Conservation (phyloP, 768 basidiomycete genomes). For the Russula foetens region DNA sequence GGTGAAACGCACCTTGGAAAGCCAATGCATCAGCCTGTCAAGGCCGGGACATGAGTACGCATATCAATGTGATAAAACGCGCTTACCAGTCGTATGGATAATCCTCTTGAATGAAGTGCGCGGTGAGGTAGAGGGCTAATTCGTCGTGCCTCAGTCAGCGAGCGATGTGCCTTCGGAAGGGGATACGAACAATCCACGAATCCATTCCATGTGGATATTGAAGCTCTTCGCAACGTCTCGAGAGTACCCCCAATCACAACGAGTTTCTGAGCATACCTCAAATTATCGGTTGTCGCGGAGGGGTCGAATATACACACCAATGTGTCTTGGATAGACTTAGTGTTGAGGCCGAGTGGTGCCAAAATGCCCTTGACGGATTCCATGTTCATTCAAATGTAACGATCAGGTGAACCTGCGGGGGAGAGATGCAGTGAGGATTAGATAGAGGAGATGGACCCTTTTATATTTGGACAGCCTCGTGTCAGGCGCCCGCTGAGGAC, state of each 20-base stretch:
- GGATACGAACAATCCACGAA: conserved; percentile 72
- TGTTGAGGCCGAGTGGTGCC: conserved; percentile 57
- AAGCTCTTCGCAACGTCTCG: conserved; percentile 76
- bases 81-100: conserved; percentile 77
- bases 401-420: conserved; percentile 9
- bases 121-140: conserved; percentile 79
- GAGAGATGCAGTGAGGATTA: neutral
- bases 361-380: conserved; percentile 62
- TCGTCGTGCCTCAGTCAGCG: conserved; percentile 21
- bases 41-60: conserved; percentile 1
- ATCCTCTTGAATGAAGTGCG: conserved; percentile 82
- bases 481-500: neutral
- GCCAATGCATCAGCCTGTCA: conserved; percentile 80
- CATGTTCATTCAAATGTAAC: conserved; percentile 35
- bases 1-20: conserved; percentile 52
- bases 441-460: neutral
- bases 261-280: conserved; percentile 51
- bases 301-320: conserved; percentile 39
- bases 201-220: conserved; percentile 80
- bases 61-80: neutral
- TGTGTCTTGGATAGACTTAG: conserved; percentile 68
- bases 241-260: conserved; percentile 87
- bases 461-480: conserved; percentile 22
- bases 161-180: neutral
- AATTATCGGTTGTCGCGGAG: neutral